Evolutionary conservation across 371 early-diverging fungal species (phyloP).

Genomic region (Umbelopsis sp.): DNA sequence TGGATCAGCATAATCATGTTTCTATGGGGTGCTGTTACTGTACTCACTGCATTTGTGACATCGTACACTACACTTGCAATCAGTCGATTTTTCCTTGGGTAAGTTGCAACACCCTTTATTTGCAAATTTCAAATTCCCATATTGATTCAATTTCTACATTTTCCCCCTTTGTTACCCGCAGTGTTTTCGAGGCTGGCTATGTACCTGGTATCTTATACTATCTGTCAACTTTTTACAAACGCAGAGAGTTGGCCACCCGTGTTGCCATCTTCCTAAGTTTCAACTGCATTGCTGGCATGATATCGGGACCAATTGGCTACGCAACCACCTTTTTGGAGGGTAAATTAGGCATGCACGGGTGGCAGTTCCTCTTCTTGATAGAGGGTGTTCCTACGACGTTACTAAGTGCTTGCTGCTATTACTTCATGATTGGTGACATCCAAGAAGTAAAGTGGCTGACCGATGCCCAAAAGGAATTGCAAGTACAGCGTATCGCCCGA

Average conservation of each 20-base stretch:
- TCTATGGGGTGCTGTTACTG: conserved; percentile 41
- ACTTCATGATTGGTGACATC: conserved; percentile 35
- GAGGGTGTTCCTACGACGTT: conserved; percentile 43
- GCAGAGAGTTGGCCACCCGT: conserved; percentile 29
- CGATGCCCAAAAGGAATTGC: conserved; percentile 24
- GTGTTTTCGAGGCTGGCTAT: conserved; percentile 41
- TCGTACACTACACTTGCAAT: conserved; percentile 33
- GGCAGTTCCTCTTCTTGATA: conserved; percentile 50
- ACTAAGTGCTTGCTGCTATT: conserved; percentile 38
- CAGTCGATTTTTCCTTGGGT: conserved; percentile 35
- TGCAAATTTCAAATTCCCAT: not conserved
- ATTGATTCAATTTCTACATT: too few relatives aligned
- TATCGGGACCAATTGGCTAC: conserved; percentile 38
- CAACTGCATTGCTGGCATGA: conserved; percentile 32
- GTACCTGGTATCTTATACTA: conserved; percentile 38
- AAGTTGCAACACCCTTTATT: conserved; percentile 9
- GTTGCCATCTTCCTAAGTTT: conserved; percentile 28
- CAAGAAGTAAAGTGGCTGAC: conserved; percentile 30
- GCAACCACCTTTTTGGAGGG: conserved; percentile 40
- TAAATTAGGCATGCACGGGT: conserved; percentile 36
- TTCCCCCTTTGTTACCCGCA: not conserved
- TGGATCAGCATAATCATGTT: conserved; percentile 52
- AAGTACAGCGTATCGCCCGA: conserved; percentile 23
- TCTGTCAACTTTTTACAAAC: conserved; percentile 33
- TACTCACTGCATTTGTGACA: conserved; percentile 31